Percentiles rank a stretch among this genome's conserved stretches.
These are phyloP conservation scores for Falciphora oryzae DNA, from an alignment of 2,329 filamentous ascomycete species.

Conservation along the genomic window DNA sequence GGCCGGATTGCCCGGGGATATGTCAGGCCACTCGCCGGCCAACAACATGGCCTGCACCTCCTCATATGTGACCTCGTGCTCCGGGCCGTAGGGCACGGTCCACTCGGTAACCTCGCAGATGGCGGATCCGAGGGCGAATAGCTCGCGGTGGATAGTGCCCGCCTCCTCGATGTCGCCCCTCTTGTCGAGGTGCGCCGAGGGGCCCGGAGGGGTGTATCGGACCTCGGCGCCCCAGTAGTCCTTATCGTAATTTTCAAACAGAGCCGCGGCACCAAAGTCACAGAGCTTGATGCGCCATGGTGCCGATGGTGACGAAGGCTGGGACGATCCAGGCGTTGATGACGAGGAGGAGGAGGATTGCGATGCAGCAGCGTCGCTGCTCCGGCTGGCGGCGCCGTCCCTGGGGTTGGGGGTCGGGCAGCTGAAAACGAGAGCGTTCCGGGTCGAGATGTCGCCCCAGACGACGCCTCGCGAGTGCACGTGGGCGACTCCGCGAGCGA, in stretches of 20 bases:
- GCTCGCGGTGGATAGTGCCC: neutral
- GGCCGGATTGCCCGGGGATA: neutral
- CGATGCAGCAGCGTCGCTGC: too few species aligned
- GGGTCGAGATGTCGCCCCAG: slow-evolving; percentile 1
- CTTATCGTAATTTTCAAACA: neutral
- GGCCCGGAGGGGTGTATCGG: neutral
- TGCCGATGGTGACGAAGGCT: neutral
- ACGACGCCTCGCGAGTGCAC: neutral
- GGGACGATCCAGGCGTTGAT: too few species aligned
- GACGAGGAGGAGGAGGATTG: neutral
- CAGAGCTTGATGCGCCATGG: neutral
- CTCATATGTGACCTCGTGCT: neutral
- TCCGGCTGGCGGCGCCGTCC: too few species aligned
- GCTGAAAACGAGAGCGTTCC: neutral
- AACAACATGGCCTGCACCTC: slow-evolving; percentile 2
- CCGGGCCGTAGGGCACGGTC: neutral
- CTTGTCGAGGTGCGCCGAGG: neutral
- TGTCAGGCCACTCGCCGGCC: neutral
- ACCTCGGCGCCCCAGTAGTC: neutral
- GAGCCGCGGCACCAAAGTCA: neutral
- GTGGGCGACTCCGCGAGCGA: neutral
- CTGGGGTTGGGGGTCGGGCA: neutral
- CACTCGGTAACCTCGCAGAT: slow-evolving; percentile 2
- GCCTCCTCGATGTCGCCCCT: neutral
- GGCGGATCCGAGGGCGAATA: neutral